Conservation (phyloP, 768 basidiomycete species). For the Leccinum subgranulosum region DNA sequence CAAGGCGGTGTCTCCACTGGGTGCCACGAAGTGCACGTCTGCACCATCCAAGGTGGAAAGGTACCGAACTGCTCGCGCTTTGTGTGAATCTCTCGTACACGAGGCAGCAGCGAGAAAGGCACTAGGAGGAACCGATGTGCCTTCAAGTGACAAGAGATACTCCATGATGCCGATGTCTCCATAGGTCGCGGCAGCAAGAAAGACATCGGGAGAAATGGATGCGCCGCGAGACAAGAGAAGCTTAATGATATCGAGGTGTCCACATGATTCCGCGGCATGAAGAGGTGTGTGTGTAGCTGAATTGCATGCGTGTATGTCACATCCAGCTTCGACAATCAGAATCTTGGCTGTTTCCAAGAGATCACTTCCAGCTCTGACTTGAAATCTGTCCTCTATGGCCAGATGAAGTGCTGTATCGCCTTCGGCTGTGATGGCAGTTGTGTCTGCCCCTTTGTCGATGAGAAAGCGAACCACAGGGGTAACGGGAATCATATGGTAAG, state of each 20-base stretch:
- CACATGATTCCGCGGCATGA: neutral
- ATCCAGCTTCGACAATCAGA: neutral
- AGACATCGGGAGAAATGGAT: neutral
- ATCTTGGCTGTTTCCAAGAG: neutral
- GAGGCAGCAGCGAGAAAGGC: neutral
- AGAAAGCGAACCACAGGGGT: neutral
- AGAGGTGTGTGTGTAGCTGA: neutral
- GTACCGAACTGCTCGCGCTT: neutral
- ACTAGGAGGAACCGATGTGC: neutral
- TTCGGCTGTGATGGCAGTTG: neutral
- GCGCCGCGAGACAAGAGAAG: neutral
- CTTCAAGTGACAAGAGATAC: neutral
- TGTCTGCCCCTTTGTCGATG: neutral
- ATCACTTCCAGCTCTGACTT: neutral
- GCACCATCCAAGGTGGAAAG: neutral
- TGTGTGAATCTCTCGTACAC: neutral
- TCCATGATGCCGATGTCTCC: neutral
- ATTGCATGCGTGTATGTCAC: neutral
- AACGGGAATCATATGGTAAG: neutral
- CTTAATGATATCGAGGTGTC: neutral
- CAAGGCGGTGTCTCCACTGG: neutral
- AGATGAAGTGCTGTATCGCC: neutral
- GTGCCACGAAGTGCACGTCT: neutral
- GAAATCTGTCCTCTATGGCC: accelerated
- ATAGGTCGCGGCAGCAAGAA: neutral